These are phyloP conservation scores for Emericellopsis terricola DNA, from an alignment of 495 filamentous ascomycete genomes.

Conservation along the genomic window DNA sequence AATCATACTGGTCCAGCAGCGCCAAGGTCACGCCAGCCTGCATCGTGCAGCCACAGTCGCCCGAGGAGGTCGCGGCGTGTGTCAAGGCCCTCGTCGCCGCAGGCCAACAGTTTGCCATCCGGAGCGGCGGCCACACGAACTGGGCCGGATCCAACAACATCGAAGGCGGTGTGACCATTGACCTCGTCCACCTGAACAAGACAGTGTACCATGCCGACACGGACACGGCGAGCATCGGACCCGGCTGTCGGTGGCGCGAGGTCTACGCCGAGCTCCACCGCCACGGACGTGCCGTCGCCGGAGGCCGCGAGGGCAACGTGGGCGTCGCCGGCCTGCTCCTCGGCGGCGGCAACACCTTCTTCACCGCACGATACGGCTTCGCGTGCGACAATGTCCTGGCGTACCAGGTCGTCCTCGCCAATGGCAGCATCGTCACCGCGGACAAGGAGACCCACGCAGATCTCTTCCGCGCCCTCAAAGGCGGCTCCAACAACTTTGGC, in stretches of 20 bases:
- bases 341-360: slow-evolving; percentile 25
- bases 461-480: slow-evolving; percentile 35
- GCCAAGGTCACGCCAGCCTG: not conserved
- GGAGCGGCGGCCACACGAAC: not conserved
- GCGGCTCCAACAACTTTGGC: slow-evolving; percentile 35
- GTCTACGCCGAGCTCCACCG: slow-evolving; percentile 26
- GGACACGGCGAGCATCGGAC: too few relatives aligned
- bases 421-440: slow-evolving; percentile 28
- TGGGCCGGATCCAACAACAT: slow-evolving; percentile 10
- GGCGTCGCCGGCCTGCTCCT: slow-evolving; percentile 24
- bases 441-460: slow-evolving; percentile 23
- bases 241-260: too few relatives aligned
- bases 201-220: too few relatives aligned
- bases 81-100: not conserved
- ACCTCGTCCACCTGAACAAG: slow-evolving; percentile 13
- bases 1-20: too few relatives aligned
- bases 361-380: slow-evolving; percentile 21
- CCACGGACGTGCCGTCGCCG: slow-evolving; percentile 19
- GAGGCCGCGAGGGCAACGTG: slow-evolving; percentile 24
- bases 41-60: not conserved
- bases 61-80: not conserved
- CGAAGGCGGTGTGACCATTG: slow-evolving; percentile 25
- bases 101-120: slow-evolving; percentile 1
- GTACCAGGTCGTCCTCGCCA: slow-evolving; percentile 32
- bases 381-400: slow-evolving; percentile 29